These are phyloP conservation scores for Penicillium arizonense DNA, from an alignment of 495 filamentous ascomycete species.

Conservation along the genomic window DNA sequence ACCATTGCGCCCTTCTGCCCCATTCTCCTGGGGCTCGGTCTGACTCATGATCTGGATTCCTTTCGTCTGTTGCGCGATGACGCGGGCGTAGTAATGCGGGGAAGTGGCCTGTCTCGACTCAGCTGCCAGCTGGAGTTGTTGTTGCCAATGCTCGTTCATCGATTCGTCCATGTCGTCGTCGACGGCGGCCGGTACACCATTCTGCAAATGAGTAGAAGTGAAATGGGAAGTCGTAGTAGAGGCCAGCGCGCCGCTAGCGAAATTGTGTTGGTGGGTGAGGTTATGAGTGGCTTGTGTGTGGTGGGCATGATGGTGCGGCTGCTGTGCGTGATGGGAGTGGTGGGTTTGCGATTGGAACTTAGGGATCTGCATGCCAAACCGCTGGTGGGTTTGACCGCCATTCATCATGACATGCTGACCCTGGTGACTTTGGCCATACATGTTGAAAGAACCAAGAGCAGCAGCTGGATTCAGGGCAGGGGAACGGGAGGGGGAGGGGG, in stretches of 20 bases:
- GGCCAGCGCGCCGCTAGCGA: slow-evolving; percentile 71
- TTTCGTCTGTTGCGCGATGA: slow-evolving; percentile 56
- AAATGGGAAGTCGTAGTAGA: slow-evolving; percentile 72
- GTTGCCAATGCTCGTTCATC: slow-evolving; percentile 81
- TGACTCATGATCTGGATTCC: slow-evolving; percentile 60
- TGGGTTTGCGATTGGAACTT: slow-evolving; percentile 70
- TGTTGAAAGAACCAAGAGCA: slow-evolving; percentile 63
- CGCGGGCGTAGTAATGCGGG: slow-evolving; percentile 64
- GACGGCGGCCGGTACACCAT: slow-evolving; percentile 62
- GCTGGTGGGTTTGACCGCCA: slow-evolving; percentile 57
- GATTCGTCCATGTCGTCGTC: slow-evolving; percentile 57
- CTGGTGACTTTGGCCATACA: slow-evolving; percentile 82
- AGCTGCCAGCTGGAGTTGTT: slow-evolving; percentile 76
- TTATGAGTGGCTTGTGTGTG: slow-evolving; percentile 69
- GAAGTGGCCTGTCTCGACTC: slow-evolving; percentile 64
- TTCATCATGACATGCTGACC: slow-evolving; percentile 80
- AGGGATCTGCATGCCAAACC: slow-evolving; percentile 63
- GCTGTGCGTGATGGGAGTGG: slow-evolving; percentile 72
- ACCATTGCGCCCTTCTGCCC: slow-evolving; percentile 60
- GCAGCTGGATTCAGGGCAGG: slow-evolving; percentile 64
- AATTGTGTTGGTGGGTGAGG: slow-evolving; percentile 74
- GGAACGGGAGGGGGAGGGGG: slow-evolving; percentile 69
- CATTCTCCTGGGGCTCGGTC: slow-evolving; percentile 52
- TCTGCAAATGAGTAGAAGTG: slow-evolving; percentile 69
- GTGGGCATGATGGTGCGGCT: slow-evolving; percentile 70